Percentiles rank a stretch among this genome's conserved stretches.
Conservation (phyloP, 1,284 basidiomycete species). For the Pyrrhoderma noxium region DNA sequence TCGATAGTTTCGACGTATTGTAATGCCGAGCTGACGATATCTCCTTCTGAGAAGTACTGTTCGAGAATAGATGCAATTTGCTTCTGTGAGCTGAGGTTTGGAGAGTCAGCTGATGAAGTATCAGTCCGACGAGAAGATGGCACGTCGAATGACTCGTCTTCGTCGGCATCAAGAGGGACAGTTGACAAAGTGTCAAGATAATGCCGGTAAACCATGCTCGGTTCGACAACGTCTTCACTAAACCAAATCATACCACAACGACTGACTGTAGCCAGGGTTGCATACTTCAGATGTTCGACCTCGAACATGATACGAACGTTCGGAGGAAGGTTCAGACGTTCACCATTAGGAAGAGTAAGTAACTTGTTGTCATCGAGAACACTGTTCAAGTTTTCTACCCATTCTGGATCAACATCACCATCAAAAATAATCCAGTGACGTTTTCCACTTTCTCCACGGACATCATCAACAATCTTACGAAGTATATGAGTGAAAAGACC, state of each 20-base stretch:
- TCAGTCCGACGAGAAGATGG: conserved; percentile 51
- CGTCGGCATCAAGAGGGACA: conserved; percentile 82
- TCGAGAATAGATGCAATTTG: conserved; percentile 74
- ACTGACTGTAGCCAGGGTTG: conserved; percentile 97
- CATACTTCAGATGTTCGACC: conserved; percentile 96
- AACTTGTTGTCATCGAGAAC: conserved; percentile 99
- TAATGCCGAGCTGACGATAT: conserved; percentile 76
- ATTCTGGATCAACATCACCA: conserved; percentile 99
- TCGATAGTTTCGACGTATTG: conserved; percentile 76
- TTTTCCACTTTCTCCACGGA: conserved; percentile 94
- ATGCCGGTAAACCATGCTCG: conserved; percentile 87
- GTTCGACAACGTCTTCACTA: conserved; percentile 90
- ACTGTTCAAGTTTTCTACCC: conserved; percentile 99
- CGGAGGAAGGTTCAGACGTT: conserved; percentile 92
- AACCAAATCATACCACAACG: conserved; percentile 99
- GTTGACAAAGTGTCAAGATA: conserved; percentile 77
- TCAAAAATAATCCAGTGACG: conserved; percentile 99
- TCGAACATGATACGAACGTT: conserved; percentile 99
- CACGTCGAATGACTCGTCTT: conserved; percentile 71
- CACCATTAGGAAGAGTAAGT: conserved; percentile 94
- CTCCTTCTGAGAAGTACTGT: conserved; percentile 77
- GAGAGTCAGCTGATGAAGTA: conserved; percentile 41
- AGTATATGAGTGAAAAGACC: conserved; percentile 97
- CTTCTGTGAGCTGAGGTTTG: conserved; percentile 73
- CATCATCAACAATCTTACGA: conserved; percentile 97